These are phyloP conservation scores for Porpolomopsis calyptriformis DNA, from an alignment of 768 basidiomycete genomes.

Conservation along the genomic window DNA sequence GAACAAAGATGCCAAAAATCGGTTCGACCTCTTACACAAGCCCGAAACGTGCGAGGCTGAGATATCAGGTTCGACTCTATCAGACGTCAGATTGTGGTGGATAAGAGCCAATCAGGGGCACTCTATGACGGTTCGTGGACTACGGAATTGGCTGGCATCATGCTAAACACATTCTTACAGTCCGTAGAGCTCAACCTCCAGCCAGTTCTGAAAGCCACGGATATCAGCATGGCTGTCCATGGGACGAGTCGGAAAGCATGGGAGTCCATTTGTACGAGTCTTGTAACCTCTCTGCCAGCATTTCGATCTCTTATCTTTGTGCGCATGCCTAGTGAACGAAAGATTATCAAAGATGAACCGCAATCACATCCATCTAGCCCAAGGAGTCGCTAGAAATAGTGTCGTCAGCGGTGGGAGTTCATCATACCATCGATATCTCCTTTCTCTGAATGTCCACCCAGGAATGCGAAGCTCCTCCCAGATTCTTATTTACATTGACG, in stretches of 20 bases:
- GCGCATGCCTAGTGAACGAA: constrained; percentile 52
- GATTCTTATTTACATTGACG: constrained; percentile 73
- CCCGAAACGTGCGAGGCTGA: constrained; percentile 21
- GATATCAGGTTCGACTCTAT: constrained; percentile 3
- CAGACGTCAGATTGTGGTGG: constrained; percentile 47
- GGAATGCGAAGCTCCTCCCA: constrained; percentile 76
- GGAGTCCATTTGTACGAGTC: constrained; percentile 50
- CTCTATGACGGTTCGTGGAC: constrained; percentile 52
- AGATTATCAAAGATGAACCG: constrained; percentile 79
- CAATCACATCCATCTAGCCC: constrained; percentile 90
- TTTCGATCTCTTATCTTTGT: background rate
- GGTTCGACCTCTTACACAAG: constrained; percentile 52
- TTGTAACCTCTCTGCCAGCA: background rate
- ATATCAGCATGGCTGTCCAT: constrained; percentile 77
- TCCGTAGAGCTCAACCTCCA: constrained; percentile 57
- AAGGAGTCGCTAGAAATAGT: constrained; percentile 53
- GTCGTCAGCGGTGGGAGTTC: constrained; percentile 62
- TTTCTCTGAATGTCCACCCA: constrained; percentile 18
- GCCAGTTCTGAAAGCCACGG: constrained; percentile 42
- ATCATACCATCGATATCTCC: background rate
- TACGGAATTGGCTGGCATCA: background rate
- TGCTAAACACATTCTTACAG: constrained; percentile 25
- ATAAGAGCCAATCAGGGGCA: constrained; percentile 89
- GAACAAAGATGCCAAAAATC: constrained; percentile 50
- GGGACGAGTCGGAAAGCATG: constrained; percentile 66